A percentile compares a stretch with the other conserved stretches of the same genome.
Evolutionary conservation across 2,329 filamentous ascomycete genomes (phyloP).

Genomic region (Oidium heveae): DNA sequence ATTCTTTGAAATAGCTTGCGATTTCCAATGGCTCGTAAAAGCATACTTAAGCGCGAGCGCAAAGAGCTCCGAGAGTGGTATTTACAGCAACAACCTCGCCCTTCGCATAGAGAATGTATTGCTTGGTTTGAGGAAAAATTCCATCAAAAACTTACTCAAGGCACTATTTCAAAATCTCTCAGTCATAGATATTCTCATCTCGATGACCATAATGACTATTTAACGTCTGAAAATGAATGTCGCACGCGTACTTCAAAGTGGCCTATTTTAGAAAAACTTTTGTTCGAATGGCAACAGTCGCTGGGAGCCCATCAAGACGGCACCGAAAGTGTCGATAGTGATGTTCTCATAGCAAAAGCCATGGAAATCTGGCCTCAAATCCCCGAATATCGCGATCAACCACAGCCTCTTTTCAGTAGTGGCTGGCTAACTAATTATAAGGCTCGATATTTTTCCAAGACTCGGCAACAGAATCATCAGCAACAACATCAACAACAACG

Average conservation of each 20-base stretch:
- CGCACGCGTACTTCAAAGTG: neutral
- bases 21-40: neutral
- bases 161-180: neutral
- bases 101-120: neutral
- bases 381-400: neutral
- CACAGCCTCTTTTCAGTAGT: too few species aligned
- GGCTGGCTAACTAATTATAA: too few species aligned
- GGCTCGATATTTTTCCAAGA: too few species aligned
- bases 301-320: neutral
- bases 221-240: neutral
- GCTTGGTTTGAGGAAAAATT: neutral
- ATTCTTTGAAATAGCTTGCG: too few species aligned
- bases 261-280: neutral
- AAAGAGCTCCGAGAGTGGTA: neutral
- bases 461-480: too few species aligned
- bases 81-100: neutral
- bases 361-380: neutral
- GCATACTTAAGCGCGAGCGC: neutral
- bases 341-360: neutral
- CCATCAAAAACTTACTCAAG: neutral
- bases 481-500: too few species aligned
- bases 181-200: neutral
- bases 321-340: neutral
- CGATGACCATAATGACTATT: neutral
- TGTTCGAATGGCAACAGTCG: neutral